phyloP scores from a whole-genome alignment of 140 eudicot species.

The Stevia rebaudiana region DNA sequence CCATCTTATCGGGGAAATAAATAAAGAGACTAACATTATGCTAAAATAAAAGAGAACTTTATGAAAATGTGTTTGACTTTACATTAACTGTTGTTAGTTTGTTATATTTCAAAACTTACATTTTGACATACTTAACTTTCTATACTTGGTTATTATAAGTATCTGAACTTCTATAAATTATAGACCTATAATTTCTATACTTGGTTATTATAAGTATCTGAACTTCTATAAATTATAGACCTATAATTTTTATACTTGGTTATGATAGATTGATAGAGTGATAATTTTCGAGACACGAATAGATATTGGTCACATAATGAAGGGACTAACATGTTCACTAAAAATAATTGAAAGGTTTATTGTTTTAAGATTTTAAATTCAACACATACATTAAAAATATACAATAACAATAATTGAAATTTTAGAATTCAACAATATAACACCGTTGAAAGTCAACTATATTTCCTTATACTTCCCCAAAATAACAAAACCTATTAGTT shows the following conservation, averaged over 20 bases:
- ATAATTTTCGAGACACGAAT: no score
- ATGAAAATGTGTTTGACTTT: not conserved
- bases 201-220: not conserved
- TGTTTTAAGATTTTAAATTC: no score
- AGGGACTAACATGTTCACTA: no score
- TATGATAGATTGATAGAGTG: no score
- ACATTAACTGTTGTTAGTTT: not conserved
- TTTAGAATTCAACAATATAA: not conserved
- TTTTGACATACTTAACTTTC: not conserved
- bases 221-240: not conserved
- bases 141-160: not conserved
- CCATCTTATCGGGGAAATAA: no score
- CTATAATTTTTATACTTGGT: not conserved
- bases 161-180: not conserved
- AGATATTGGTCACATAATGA: no score
- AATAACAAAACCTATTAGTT: not conserved
- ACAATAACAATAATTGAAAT: not conserved
- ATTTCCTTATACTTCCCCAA: not conserved
- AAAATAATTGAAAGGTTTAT: no score
- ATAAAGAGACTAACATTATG: no score
- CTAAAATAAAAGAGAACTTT: not conserved
- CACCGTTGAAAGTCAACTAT: not conserved
- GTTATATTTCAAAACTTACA: not conserved
- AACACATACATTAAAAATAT: not conserved
- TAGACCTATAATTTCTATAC: not conserved